Conservation (phyloP, 768 basidiomycete species). For the Serpula lacrymans region DNA sequence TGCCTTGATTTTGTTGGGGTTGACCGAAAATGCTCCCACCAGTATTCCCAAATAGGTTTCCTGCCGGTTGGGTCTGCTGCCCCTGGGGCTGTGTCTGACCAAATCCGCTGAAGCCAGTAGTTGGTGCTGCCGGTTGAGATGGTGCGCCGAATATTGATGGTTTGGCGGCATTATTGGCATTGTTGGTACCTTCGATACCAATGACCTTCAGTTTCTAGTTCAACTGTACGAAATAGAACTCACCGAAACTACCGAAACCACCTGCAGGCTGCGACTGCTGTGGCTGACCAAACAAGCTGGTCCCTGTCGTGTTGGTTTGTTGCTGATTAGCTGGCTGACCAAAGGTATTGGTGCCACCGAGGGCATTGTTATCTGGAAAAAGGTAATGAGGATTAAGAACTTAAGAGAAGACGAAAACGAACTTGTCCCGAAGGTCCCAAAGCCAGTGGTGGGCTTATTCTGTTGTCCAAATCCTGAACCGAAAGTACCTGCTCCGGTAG, state of each 20-base stretch:
- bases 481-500: conserved; percentile 36
- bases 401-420: no score
- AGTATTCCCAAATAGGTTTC: conserved; percentile 28
- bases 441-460: conserved; percentile 28
- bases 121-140: conserved; percentile 32
- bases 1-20: conserved; percentile 24
- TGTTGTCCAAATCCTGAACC: conserved; percentile 22
- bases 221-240: neutral
- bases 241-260: conserved; percentile 40
- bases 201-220: no score
- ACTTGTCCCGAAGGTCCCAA: conserved; percentile 26
- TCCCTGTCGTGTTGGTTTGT: conserved; percentile 12
- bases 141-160: conserved; percentile 49
- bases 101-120: conserved; percentile 36
- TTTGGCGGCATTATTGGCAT: conserved; percentile 35
- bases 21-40: conserved; percentile 29
- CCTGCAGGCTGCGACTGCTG: conserved; percentile 24
- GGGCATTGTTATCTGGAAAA: conserved; percentile 16
- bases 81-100: conserved; percentile 18
- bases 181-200: conserved; percentile 20
- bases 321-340: conserved; percentile 25
- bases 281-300: conserved; percentile 33
- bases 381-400: no score
- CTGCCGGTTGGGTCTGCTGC: conserved; percentile 21
- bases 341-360: conserved; percentile 19